Evolutionary conservation across 2,329 filamentous ascomycete species (phyloP), one percentile per base, ranked within the genome.

Genomic region (Colletotrichum tabaci): DNA sequence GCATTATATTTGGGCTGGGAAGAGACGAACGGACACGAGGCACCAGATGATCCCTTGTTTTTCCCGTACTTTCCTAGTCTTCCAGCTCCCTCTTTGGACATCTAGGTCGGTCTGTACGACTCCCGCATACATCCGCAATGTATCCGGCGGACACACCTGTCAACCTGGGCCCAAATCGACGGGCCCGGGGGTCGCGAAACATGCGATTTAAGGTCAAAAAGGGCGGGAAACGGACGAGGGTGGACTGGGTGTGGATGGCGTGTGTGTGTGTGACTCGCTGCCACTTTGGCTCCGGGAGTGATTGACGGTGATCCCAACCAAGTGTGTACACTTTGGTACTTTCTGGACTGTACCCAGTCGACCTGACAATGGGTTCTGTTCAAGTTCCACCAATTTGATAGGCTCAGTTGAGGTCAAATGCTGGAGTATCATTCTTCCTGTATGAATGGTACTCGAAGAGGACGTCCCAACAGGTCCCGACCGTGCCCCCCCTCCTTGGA

Each of bases 171-270:
- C 58, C 53, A 55, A 69, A 47, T 46, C 53, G 44, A 58, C 61
- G 69, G 66, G 35, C 50, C 30, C 53, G 55, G 68, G 40, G 46
- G 18, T 38, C 40, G 49, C 60, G 47, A 68, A 73, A 71, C 71
- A 67, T 73, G 67, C 71, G 71, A 73, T 63, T 72, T 72, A 63
- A 60, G 68, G 68, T 72, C 71, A 66, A 65, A 63, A 72, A 67
- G 47, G 38, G 55, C 53, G 58, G 67, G 61, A 72, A 72, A 72
- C 71, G 67, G 61, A 67, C 71, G 62, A 71, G 50, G 56, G 52
- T 49, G 49, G 66, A 18, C 52, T 63, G 67, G 61, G 67, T 56
- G 70, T 47, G 53, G 68, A 61, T 61, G 57, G 52, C 40, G 68
- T 57, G 52, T 46, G 68, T 57, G 52, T 40, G 64, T 68, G 65